A percentile compares a stretch with the other conserved stretches of the same genome.
Conservation (phyloP, 164 flowering plant genomes). For the Vitis rotundifolia region DNA sequence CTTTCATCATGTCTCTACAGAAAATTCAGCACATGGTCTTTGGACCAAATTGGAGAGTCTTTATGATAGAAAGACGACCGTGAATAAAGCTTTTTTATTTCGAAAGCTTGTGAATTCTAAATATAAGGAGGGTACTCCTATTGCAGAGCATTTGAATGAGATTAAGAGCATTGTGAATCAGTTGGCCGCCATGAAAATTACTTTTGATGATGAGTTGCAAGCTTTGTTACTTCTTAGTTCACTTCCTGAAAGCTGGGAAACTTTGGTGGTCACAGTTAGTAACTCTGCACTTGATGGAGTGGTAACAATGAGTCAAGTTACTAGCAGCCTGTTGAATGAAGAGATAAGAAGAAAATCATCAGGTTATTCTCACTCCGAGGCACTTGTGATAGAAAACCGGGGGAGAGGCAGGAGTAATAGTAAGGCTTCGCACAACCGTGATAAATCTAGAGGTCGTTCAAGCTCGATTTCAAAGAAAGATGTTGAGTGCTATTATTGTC, state of each 20-base stretch:
- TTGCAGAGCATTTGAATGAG: background rate
- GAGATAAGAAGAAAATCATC: background rate
- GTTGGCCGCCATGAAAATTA: background rate
- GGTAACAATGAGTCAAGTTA: slow-evolving; percentile 4
- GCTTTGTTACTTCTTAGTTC: background rate
- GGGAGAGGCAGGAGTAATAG: background rate
- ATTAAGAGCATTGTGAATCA: background rate
- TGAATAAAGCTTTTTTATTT: slow-evolving; percentile 1
- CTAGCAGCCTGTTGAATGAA: slow-evolving; percentile 10
- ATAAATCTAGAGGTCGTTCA: background rate
- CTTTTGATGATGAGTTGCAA: slow-evolving; percentile 11
- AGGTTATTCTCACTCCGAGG: background rate
- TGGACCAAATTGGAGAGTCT: slow-evolving; percentile 4
- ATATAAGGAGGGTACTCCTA: too few relatives aligned
- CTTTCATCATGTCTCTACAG: slow-evolving; percentile 1
- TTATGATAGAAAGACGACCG: slow-evolving; percentile 11
- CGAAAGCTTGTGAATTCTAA: slow-evolving; percentile 4
- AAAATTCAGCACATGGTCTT: background rate
- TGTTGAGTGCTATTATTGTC: too few relatives aligned
- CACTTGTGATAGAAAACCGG: background rate
- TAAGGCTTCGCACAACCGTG: background rate
- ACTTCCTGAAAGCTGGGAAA: too few relatives aligned
- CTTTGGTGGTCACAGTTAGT: background rate
- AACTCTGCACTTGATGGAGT: slow-evolving; percentile 6
- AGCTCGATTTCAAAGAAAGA: background rate